Evolutionary conservation across 306 rosid genomes (phyloP), one percentile per base, ranked within the genome.

Genomic region (Astragalus membranaceus): DNA sequence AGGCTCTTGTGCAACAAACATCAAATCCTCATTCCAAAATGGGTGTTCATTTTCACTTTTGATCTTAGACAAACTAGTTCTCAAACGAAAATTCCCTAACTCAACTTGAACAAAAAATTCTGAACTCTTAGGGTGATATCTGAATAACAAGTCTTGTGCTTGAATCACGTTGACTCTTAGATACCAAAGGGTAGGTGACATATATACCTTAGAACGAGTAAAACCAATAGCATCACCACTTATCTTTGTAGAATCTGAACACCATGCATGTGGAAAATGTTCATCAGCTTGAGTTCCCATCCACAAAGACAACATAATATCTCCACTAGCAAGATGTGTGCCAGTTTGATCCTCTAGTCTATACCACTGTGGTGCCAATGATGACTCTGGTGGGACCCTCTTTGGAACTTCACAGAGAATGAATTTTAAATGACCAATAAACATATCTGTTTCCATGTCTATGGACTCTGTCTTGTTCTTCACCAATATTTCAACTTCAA

Each of bases 1-100:
- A 0, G 87, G 90, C 44, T 83, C 86, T 75, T 82, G 85, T 16
- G 85, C 86, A n/a, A 86, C 88, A 36, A 86, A 76, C 72, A 86
- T 76, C 79, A 83, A 59, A 47, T 86, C 82, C 35, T 83, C 82
- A 44, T 83, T 81, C 87, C 90, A 86, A 8, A 46, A 29, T 1
- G 87, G 85, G 16, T 78, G 63, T 30, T 15, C 13, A 12, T 67
- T 37, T 44, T 51, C 69, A 0, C 69, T 53, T 20, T 20, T 20
- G 23, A 20, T 20, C 58, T 75, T 83, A 0, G 74, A 78, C 13
- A 78, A 79, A 13, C 37, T 29, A 3, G 83, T 83, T 64, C 82
- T 80, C 13, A 65, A 9, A 3, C 76, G 32, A 6, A 42, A 29
- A 2, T n/a, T 8, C n/a, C 90, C 86, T 12, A 83, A 47, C 55